phyloP scores from a whole-genome alignment of 2,329 filamentous ascomycete genomes.

The Proliferodiscus dingleyae region DNA sequence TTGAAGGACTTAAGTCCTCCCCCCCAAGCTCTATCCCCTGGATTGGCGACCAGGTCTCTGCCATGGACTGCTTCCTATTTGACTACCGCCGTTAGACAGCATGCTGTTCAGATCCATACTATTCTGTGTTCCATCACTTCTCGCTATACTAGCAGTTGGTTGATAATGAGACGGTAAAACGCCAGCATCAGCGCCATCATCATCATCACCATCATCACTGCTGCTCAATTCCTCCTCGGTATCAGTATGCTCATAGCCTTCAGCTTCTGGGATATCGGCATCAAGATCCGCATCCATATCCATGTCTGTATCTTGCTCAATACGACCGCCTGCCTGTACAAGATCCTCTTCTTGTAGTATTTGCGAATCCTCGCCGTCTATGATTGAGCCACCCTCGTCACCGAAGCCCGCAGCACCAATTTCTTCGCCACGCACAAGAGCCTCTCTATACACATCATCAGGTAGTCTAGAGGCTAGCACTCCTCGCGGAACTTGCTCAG shows the following conservation, averaged over 20 bases:
- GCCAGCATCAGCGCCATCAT: slow-evolving; percentile 37
- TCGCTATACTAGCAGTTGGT: slow-evolving; percentile 27
- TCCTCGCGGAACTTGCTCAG: slow-evolving; percentile 28
- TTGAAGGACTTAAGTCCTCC: neutral
- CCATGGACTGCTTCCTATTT: slow-evolving; percentile 27
- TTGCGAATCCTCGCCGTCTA: slow-evolving; percentile 53
- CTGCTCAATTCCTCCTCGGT: slow-evolving; percentile 60
- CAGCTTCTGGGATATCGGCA: slow-evolving; percentile 63
- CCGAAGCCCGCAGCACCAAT: slow-evolving; percentile 40
- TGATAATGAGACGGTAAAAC: slow-evolving; percentile 18
- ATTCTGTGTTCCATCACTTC: slow-evolving; percentile 33
- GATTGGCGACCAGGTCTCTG: slow-evolving; percentile 4
- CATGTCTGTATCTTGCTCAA: slow-evolving; percentile 36
- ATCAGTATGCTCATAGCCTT: slow-evolving; percentile 72
- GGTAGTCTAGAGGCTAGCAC: slow-evolving; percentile 40
- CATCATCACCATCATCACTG: slow-evolving; percentile 40
- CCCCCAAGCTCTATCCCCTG: neutral
- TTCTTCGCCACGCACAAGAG: slow-evolving; percentile 48
- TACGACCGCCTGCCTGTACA: slow-evolving; percentile 30
- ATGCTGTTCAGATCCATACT: slow-evolving; percentile 29
- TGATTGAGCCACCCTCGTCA: slow-evolving; percentile 43
- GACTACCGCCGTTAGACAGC: slow-evolving; percentile 25
- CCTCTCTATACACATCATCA: slow-evolving; percentile 59
- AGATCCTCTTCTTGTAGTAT: slow-evolving; percentile 62
- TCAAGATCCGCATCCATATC: slow-evolving; percentile 67